Base-by-base conservation (phyloP, 805 yeast species). In the Groenewaldozyma salmanticensis region DNA sequence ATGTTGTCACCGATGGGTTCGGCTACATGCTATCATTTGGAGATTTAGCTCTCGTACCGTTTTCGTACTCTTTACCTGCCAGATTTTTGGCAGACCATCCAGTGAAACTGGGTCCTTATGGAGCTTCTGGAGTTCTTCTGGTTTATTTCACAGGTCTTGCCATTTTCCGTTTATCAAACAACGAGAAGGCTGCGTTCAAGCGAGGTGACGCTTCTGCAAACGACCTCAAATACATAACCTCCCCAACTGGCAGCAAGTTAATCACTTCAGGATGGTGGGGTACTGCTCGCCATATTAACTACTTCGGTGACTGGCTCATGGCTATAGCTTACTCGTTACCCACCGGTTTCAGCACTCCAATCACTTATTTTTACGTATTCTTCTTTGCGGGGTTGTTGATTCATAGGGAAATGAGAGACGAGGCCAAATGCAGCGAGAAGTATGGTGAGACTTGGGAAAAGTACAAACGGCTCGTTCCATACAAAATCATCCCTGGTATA, bases 221-320 rank as follows among this genome's bases (percentile, higher is more conserved):
- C 33, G 77, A 84, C 55, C 65, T 86, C 63, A 72, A 75, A 47
- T 78, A 74, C 41, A 82, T 92, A 44, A 65, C 74, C 48, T 81
- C 96, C 0, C 66, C 71, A 22, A 75, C 81, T 13, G 94, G 94
- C 1, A 80, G 95, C 20, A 82, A 75, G 55, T 70, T 92, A 48
- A 65, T 92, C 35, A 74, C 78, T 41, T 92, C 86, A 54, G 96
- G 97, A 2, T 92, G 97, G 98, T 92, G 98, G 98, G 82, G 81
- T 2, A 60, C 69, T 16, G 78, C 95, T 4, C 95, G 94, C 51
- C 98, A 92, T 60, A 86, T 85, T 57, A 92, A 92, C 58, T 92
- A 92, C 62, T 72, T 88, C 44, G 98, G 98, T 33, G 98, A 92
- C 65, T 86, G 96, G 88, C 58, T 92, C 33, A 79, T 87, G 55